Evolutionary conservation across 805 yeast species (phyloP), one percentile per base, ranked within the genome.

Genomic region (Jamesozyma gamospora): DNA sequence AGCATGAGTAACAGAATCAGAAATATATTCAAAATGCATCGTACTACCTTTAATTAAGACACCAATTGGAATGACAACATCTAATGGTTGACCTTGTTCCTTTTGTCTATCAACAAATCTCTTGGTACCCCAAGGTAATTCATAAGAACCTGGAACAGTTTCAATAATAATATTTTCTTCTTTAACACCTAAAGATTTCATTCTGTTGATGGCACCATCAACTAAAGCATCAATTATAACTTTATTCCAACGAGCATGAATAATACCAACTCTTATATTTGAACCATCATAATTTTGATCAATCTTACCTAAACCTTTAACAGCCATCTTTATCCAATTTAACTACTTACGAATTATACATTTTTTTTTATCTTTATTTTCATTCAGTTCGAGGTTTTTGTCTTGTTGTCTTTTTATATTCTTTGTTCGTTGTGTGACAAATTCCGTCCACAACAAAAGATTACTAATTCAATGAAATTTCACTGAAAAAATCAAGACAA

Each of bases 21-120:
- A 82, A 52, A 92, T 92, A 67, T 90, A 92, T 65, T 92, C 98
- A 59, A 92, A 92, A 66, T 92, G 98, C 95, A 87, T 87, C 28
- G 97, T 92, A 29, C 88, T 78, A 40, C 98, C 98, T 67, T 92
- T 92, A 65, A 92, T 90, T 55, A 92, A 71, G 29, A 83, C 88
- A 41, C 98, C 98, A 51, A 92, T 86, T 40, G 97, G 88, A 42
- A 92, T 84, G 29, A 90, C 74, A 4, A 90, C 96, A 60, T 92
- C 96, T 41, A 82, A 65, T 19, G 74, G 72, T 39, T 65, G 55
- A 36, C 69, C 71, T 40, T 61, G 48, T 28, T 52, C 53, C 18
- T 62, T 57, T 42, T 71, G 66, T 44, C 67, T 70, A 15, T 70
- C 70, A 32, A 67, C 63, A 46, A 77, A 63, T 44, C 66, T 65